phyloP scores from a whole-genome alignment of 352 stramenopile species.

The Phytophthora podocarpi region DNA sequence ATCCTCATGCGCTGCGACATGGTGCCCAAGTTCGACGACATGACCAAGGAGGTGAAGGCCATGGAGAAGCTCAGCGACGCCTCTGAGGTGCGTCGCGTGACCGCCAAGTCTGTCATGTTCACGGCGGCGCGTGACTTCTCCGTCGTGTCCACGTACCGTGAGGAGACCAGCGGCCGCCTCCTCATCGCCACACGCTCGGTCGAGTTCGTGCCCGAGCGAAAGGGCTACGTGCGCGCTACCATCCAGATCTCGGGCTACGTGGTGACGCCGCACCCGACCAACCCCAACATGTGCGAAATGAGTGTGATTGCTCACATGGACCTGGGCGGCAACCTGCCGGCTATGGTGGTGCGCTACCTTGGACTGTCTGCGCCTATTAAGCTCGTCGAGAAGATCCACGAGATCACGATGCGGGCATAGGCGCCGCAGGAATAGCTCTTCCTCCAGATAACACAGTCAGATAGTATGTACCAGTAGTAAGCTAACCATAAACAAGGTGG shows the following conservation, averaged over 20 bases:
- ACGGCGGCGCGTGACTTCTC: slow-evolving; percentile 77
- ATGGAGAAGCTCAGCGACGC: slow-evolving; percentile 68
- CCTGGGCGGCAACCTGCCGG: slow-evolving; percentile 68
- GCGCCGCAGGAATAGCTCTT: neutral
- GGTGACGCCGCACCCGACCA: slow-evolving; percentile 57
- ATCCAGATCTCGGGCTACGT: slow-evolving; percentile 77
- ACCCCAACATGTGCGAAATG: slow-evolving; percentile 71
- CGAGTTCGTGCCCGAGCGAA: slow-evolving; percentile 55
- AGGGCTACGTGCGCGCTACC: slow-evolving; percentile 51
- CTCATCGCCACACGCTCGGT: slow-evolving; percentile 79
- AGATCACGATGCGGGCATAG: slow-evolving; percentile 43
- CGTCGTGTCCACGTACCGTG: slow-evolving; percentile 60
- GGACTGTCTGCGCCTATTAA: slow-evolving; percentile 83
- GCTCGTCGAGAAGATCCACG: slow-evolving; percentile 76
- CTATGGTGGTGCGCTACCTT: slow-evolving; percentile 75
- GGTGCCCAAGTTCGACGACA: slow-evolving; percentile 81
- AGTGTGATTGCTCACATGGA: slow-evolving; percentile 81
- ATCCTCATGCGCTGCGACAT: slow-evolving; percentile 61
- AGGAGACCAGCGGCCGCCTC: slow-evolving; percentile 54
- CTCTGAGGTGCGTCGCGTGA: slow-evolving; percentile 68
- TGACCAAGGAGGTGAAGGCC: slow-evolving; percentile 72
- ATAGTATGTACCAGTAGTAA: slow-evolving; percentile 40
- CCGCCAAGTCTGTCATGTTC: slow-evolving; percentile 78
- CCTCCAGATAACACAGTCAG: slow-evolving; percentile 21
- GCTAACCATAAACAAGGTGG: slow-evolving; percentile 20